Evolutionary conservation across 1,284 basidiomycete species (phyloP), one percentile per base, ranked within the genome.

Genomic region (Marasmius tenuissimus): DNA sequence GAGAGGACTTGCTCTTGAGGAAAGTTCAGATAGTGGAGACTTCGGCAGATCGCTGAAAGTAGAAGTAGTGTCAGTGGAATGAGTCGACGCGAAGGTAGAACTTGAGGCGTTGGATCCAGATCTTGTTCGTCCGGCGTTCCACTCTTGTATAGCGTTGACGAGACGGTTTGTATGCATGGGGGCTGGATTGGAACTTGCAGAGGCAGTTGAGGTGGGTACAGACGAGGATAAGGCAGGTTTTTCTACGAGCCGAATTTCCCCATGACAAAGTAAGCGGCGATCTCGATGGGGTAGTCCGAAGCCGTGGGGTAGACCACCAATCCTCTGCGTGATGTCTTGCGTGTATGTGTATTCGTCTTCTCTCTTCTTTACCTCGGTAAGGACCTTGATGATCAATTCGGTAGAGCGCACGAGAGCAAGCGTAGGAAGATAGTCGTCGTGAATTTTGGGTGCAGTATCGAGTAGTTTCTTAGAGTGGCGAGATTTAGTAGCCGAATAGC

Each of bases 301-400:
- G 1, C 77, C 66, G 6, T 74, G 61, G 0, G 87, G 84, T 1
- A 93, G 70, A 1, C 88, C 89, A 22, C 82, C 78, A 58, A 96
- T 83, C 0, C 82, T 79, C 10, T 77, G 72, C 16, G 85, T 76
- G 16, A 93, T 77, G n/a, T 79, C 73, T 70, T 90, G 89, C 37
- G 92, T 78, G 52, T 86, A 75, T 27, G 88, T 83, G 70, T 94
- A 93, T 65, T 94, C 92, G 61, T 94, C 92, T 73, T 96, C 93
- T 18, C 91, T 84, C 4, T 83, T 75, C 71, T 94, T 95, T 64
- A 94, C 91, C 65, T 94, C 92, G 56, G 88, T 86, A 74, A 97
- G 83, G 1, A 89, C 87, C 27, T 85, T 82, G 57, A 95, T 85
- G 39, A 89, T 82, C 64, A 86, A 76, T 61, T 91, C 86, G 7